Evolutionary conservation across 2,329 filamentous ascomycete species (phyloP).

Genomic region (Xylariaceae sp.): DNA sequence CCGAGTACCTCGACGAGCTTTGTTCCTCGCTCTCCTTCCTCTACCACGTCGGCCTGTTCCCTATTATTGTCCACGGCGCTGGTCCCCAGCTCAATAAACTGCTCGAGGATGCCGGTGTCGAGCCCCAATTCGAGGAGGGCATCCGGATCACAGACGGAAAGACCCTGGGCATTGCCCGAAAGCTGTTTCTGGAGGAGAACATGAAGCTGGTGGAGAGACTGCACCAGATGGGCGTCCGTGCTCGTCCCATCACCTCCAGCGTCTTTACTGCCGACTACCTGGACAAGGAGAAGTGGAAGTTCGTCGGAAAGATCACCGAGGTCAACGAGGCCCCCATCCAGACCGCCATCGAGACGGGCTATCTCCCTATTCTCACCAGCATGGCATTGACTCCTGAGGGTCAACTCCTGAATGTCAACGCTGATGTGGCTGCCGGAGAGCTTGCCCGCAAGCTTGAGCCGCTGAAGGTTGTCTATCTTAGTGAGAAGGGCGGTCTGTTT

Average conservation of each 20-base stretch:
- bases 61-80: slow-evolving; percentile 91
- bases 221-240: slow-evolving; percentile 84
- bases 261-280: slow-evolving; percentile 93
- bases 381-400: slow-evolving; percentile 94
- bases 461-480: slow-evolving; percentile 97
- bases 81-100: slow-evolving; percentile 93
- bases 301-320: slow-evolving; percentile 91
- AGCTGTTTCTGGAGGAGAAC: slow-evolving; percentile 94
- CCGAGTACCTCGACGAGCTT: slow-evolving; percentile 88
- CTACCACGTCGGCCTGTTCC: slow-evolving; percentile 91
- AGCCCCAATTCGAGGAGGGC: slow-evolving; percentile 94
- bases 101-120: slow-evolving; percentile 84
- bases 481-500: slow-evolving; percentile 94
- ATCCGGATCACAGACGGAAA: slow-evolving; percentile 95
- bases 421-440: slow-evolving; percentile 93
- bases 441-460: slow-evolving; percentile 85
- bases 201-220: slow-evolving; percentile 86
- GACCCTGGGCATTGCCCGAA: slow-evolving; percentile 85
- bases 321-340: slow-evolving; percentile 91
- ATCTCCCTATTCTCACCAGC: slow-evolving; percentile 89
- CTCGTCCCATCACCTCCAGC: slow-evolving; percentile 82
- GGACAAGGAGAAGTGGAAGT: slow-evolving; percentile 92
- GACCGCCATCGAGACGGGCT: slow-evolving; percentile 84
- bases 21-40: slow-evolving; percentile 87
- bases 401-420: slow-evolving; percentile 94